Evolutionary conservation across 768 basidiomycete species (phyloP).

Genomic region (Macrolepiota dolichaula): DNA sequence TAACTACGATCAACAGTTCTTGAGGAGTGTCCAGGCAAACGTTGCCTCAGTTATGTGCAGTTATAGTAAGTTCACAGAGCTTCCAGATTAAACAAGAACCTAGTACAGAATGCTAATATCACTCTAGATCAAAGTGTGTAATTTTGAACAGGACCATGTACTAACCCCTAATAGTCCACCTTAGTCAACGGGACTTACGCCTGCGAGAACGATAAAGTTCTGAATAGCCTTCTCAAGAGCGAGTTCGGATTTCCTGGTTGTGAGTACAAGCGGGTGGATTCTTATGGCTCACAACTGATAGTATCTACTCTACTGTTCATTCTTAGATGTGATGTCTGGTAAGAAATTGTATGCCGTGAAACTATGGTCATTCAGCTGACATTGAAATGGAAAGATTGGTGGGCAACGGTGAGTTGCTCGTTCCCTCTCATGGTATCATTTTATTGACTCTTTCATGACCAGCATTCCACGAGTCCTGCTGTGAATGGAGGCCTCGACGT

Average conservation of each 20-base stretch:
- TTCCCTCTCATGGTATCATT: background rate
- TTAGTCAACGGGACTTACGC: constrained; percentile 56
- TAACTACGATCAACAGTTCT: constrained; percentile 27
- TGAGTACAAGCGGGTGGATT: constrained; percentile 22
- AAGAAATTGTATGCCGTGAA: background rate
- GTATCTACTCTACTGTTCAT: background rate
- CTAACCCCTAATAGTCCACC: background rate
- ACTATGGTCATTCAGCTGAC: background rate
- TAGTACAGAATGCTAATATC: background rate
- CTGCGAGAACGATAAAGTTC: constrained; percentile 57
- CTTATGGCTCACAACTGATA: background rate
- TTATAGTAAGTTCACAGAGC: constrained; percentile 37
- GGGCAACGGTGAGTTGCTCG: constrained; percentile 43
- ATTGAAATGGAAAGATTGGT: constrained; percentile 47
- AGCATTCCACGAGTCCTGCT: constrained; percentile 47
- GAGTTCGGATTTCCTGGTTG: constrained; percentile 70
- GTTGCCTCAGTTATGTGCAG: constrained; percentile 69
- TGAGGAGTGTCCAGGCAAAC: constrained; percentile 60
- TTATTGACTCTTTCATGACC: background rate
- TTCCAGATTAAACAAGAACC: background rate
- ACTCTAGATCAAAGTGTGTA: constrained; percentile 31
- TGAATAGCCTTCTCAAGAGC: constrained; percentile 61
- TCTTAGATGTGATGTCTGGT: constrained; percentile 46
- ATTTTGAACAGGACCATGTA: background rate
- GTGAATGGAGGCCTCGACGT: constrained; percentile 64